Conservation (phyloP, 2,329 filamentous ascomycete species). For the Aspergillus sp. region DNA sequence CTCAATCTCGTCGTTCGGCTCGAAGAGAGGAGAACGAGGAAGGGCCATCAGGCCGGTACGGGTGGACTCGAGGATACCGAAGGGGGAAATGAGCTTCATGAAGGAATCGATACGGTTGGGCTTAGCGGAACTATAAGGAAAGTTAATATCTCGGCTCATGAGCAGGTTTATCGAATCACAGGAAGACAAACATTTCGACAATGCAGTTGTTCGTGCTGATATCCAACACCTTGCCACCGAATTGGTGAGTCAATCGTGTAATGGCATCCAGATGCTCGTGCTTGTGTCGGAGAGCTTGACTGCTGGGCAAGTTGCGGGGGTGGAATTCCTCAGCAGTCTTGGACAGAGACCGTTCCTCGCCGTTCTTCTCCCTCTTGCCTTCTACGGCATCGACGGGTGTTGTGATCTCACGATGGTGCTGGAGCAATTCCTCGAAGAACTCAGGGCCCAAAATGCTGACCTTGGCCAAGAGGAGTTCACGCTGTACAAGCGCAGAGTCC, state of each 20-base stretch:
- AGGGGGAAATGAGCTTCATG: slow-evolving; percentile 91
- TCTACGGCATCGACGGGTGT: slow-evolving; percentile 49
- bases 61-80: slow-evolving; percentile 94
- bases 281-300: slow-evolving; percentile 91
- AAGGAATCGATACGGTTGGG: slow-evolving; percentile 93
- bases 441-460: slow-evolving; percentile 95
- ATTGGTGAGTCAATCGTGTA: slow-evolving; percentile 95
- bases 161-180: background rate
- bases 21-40: slow-evolving; percentile 85
- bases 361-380: slow-evolving; percentile 32
- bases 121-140: slow-evolving; percentile 74
- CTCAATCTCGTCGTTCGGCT: slow-evolving; percentile 70
- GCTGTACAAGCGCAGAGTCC: slow-evolving; percentile 86
- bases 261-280: slow-evolving; percentile 96
- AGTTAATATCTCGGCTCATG: slow-evolving; percentile 5
- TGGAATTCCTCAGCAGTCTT: slow-evolving; percentile 71
- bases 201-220: slow-evolving; percentile 99
- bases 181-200: slow-evolving; percentile 80
- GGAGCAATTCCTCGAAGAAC: slow-evolving; percentile 95
- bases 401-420: slow-evolving; percentile 92
- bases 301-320: slow-evolving; percentile 81
- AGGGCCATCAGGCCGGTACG: slow-evolving; percentile 96
- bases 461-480: slow-evolving; percentile 93
- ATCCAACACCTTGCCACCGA: slow-evolving; percentile 95
- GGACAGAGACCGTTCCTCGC: slow-evolving; percentile 15